Evolutionary conservation across 495 filamentous ascomycete species (phyloP).

Genomic region (Tricharina praecox): DNA sequence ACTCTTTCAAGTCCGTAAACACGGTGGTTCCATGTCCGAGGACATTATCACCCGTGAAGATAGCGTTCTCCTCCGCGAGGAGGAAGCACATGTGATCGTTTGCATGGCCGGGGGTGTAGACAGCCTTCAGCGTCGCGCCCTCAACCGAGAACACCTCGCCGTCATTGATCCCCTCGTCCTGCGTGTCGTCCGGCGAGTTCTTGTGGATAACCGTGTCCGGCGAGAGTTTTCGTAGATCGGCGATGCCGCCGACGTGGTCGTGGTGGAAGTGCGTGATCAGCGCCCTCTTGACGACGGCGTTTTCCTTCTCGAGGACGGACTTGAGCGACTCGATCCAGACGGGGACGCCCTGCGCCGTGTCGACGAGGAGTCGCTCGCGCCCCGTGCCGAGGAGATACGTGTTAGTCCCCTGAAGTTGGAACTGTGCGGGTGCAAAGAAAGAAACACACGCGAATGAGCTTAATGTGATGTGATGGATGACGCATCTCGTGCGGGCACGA

Average conservation of each 20-base stretch:
- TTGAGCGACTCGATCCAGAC: conserved; percentile 42
- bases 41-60: conserved; percentile 93
- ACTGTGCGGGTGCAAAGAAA: too few species aligned
- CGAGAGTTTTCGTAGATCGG: conserved; percentile 44
- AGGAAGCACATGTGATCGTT: conserved; percentile 65
- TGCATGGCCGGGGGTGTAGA: conserved; percentile 73
- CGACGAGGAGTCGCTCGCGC: conserved; percentile 49
- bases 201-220: conserved; percentile 43
- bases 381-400: conserved; percentile 72
- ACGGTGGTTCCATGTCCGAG: conserved; percentile 86
- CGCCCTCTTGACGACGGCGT: conserved; percentile 43
- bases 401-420: conserved; percentile 52
- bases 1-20: conserved; percentile 64
- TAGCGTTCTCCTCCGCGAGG: conserved; percentile 52
- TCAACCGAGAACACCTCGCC: conserved; percentile 57
- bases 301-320: conserved; percentile 45
- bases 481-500: conserved; percentile 1
- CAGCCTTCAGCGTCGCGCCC: conserved; percentile 59
- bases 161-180: conserved; percentile 46
- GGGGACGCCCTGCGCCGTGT: conserved; percentile 44
- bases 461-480: conserved; percentile 14
- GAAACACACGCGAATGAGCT: too few species aligned
- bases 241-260: conserved; percentile 65
- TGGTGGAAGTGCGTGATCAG: conserved; percentile 83
- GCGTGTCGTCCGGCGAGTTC: conserved; percentile 2